Evolutionary conservation across 225 moss, liverwort and hornwort genomes (phyloP).

Genomic region (Neckera pumila): DNA sequence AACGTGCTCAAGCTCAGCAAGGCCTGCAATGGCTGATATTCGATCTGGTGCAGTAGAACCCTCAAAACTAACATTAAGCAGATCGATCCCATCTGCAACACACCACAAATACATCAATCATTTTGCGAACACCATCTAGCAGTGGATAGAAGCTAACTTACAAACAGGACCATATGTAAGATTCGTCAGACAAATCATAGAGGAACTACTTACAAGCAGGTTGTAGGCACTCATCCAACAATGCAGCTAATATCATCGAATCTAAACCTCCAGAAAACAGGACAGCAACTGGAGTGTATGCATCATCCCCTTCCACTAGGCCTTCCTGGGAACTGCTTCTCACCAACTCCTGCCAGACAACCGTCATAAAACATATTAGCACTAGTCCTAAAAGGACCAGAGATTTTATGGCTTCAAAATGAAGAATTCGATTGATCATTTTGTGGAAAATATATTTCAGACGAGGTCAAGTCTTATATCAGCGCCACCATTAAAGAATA

Average conservation of each 20-base stretch:
- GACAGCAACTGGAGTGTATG: slow-evolving; percentile 53
- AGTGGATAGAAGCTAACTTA: not conserved
- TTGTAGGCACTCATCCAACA: slow-evolving; percentile 60
- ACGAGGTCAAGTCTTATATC: not conserved
- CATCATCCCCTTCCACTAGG: not conserved
- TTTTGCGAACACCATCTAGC: not conserved
- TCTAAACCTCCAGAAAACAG: slow-evolving; percentile 97
- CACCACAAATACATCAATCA: not conserved
- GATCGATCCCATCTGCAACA: slow-evolving; percentile 66
- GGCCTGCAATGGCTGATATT: slow-evolving; percentile 72
- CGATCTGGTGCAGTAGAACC: slow-evolving; percentile 87
- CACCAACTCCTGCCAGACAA: slow-evolving; percentile 11
- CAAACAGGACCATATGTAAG: not conserved
- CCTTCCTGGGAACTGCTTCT: not conserved
- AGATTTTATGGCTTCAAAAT: not conserved
- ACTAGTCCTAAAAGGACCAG: not conserved
- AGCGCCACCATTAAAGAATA: not conserved
- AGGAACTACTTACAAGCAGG: slow-evolving; percentile 41
- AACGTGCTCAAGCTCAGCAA: slow-evolving; percentile 59
- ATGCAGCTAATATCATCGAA: slow-evolving; percentile 95
- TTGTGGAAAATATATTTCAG: not conserved
- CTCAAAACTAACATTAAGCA: slow-evolving; percentile 96
- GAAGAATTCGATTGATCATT: not conserved
- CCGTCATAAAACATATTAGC: not conserved
- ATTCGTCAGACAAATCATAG: not conserved